phyloP scores from a whole-genome alignment of 345 rosid genomes.

The Eucalyptus victrix region DNA sequence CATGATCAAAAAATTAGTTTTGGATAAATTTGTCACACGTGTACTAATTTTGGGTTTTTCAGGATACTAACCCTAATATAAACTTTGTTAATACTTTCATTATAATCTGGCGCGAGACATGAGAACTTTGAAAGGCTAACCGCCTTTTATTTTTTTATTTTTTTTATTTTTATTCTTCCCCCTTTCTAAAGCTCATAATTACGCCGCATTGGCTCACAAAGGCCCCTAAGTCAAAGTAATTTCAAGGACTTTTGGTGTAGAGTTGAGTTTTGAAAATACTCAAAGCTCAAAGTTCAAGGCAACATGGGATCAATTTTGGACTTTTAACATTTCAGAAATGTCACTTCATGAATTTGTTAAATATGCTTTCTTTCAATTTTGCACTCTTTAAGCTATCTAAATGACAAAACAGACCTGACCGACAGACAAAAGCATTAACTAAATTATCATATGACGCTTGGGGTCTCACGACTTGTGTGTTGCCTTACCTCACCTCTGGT shows the following conservation, averaged over 20 bases:
- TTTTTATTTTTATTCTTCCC: not conserved
- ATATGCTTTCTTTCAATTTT: not conserved
- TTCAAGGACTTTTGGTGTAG: not conserved
- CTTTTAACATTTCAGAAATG: not conserved
- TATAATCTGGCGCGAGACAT: not conserved
- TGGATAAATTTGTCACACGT: accelerated
- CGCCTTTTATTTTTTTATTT: not conserved
- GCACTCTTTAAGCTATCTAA: not conserved
- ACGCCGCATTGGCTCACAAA: not conserved
- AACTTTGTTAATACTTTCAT: not conserved
- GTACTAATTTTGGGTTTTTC: accelerated
- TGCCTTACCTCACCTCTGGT: too few species aligned
- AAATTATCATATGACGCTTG: too few species aligned
- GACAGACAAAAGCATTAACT: not conserved
- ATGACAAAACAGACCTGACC: accelerated
- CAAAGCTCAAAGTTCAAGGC: not conserved
- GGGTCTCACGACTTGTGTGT: too few species aligned
- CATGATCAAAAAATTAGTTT: too few species aligned
- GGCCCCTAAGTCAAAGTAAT: not conserved
- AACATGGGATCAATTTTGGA: not conserved
- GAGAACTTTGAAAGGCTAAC: not conserved
- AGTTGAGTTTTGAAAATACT: not conserved
- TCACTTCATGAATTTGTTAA: not conserved
- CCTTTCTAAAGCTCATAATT: not conserved
- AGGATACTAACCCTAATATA: accelerated